These are phyloP conservation scores for Aspergillus sp. DNA, from an alignment of 2,329 filamentous ascomycete genomes.

Conservation along the genomic window DNA sequence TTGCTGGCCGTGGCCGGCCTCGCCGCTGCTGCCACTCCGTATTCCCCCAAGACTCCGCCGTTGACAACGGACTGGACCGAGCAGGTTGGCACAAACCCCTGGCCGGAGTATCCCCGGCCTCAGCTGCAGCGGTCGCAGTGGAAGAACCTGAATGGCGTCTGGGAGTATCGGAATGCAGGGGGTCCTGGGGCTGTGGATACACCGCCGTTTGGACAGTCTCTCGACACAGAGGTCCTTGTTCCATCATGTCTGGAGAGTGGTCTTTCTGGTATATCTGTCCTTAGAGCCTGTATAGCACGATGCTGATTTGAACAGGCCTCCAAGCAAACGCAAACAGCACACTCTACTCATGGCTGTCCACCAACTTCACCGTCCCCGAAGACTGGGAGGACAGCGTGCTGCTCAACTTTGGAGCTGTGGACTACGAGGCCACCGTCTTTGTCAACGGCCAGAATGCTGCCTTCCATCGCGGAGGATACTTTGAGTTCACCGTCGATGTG, in stretches of 20 bases:
- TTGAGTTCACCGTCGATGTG: constrained; percentile 60
- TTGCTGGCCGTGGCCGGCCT: constrained; percentile 8
- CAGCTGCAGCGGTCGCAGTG: constrained; percentile 48
- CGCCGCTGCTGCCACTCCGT: constrained; percentile 19
- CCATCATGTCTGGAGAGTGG: constrained; percentile 57
- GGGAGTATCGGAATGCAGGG: constrained; percentile 46
- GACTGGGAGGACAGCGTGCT: constrained; percentile 45
- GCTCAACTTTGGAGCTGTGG: constrained; percentile 53
- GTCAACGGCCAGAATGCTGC: constrained; percentile 56
- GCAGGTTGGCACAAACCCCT: constrained; percentile 48
- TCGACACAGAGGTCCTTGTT: constrained; percentile 49
- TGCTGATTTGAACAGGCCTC: constrained; percentile 27
- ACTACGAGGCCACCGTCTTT: constrained; percentile 56
- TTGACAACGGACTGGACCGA: constrained; percentile 48
- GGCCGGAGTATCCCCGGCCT: constrained; percentile 52
- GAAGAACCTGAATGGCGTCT: constrained; percentile 52
- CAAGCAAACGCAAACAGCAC: constrained; percentile 21
- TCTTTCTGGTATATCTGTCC: constrained; percentile 42
- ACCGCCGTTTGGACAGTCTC: constrained; percentile 47
- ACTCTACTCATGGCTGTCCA: constrained; percentile 50
- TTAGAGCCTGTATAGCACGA: too few relatives aligned
- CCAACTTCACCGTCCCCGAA: constrained; percentile 48
- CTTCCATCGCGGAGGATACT: constrained; percentile 62
- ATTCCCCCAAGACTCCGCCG: constrained; percentile 43
- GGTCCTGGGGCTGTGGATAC: constrained; percentile 37